Percentiles rank a stretch among this genome's conserved stretches.
These are phyloP conservation scores for Sphagnum magellanicum DNA, from an alignment of 228 moss, liverwort and hornwort genomes.

Conservation along the genomic window DNA sequence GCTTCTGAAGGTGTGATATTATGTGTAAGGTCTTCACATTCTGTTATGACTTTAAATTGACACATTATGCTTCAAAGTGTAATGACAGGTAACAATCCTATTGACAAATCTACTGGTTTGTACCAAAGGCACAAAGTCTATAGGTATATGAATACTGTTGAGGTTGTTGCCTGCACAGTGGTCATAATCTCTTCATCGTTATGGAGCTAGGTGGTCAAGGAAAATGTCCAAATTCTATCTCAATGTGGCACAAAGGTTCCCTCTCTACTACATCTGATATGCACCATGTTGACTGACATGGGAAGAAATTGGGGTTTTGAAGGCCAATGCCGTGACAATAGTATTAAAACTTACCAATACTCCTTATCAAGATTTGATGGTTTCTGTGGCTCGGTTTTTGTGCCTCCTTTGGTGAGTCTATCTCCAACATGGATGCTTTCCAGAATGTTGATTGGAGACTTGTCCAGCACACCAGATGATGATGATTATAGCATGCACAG, in stretches of 20 bases:
- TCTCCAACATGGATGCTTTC: background rate
- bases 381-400: conserved; percentile 61
- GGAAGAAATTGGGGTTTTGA: background rate
- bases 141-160: too few relatives aligned
- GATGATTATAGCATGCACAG: background rate
- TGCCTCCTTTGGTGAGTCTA: conserved; percentile 62
- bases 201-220: background rate
- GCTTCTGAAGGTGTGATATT: conserved; percentile 17
- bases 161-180: background rate
- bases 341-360: conserved; percentile 44
- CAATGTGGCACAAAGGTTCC: too few relatives aligned
- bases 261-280: too few relatives aligned
- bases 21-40: background rate
- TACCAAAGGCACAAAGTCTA: too few relatives aligned
- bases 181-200: background rate
- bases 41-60: too few relatives aligned
- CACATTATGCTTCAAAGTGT: too few relatives aligned
- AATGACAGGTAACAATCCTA: too few relatives aligned
- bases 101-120: too few relatives aligned
- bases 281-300: background rate
- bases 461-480: too few relatives aligned
- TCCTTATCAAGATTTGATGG: conserved; percentile 38
- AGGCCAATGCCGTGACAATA: conserved; percentile 46
- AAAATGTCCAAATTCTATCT: background rate
- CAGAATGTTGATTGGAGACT: background rate